Conservation (phyloP, 2,329 filamentous ascomycete genomes). For the Mycosphaerelloides madeirae region DNA sequence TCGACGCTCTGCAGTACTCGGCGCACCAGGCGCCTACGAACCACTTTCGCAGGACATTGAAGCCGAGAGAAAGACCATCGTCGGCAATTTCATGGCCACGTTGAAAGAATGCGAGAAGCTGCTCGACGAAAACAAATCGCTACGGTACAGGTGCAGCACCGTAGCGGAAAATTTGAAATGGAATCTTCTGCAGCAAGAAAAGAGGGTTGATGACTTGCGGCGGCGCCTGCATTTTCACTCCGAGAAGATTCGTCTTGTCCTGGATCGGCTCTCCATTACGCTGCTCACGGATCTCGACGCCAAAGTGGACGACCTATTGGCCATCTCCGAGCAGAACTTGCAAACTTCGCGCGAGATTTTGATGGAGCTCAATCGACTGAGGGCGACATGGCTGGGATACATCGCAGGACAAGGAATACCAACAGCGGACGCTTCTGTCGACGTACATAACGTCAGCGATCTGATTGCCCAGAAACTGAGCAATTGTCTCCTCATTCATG, state of each 20-base stretch:
- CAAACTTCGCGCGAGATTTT: conserved; percentile 8
- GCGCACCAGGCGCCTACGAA: conserved; percentile 7
- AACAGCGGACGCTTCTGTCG: conserved; percentile 1
- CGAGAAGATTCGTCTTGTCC: conserved; percentile 20
- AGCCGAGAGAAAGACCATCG: conserved; percentile 13
- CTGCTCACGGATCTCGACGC: conserved; percentile 18
- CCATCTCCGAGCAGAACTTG: conserved; percentile 13
- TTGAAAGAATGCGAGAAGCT: conserved; percentile 21
- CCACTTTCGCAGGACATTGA: conserved; percentile 18
- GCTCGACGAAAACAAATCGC: conserved; percentile 17
- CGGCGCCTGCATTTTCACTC: conserved; percentile 20
- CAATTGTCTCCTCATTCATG: conserved; percentile 5
- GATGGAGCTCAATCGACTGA: conserved; percentile 11
- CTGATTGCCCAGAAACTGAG: conserved; percentile 11
- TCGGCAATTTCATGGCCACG: conserved; percentile 20
- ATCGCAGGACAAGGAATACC: conserved; percentile 7
- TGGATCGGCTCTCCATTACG: conserved; percentile 16
- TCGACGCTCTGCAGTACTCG: conserved; percentile 5
- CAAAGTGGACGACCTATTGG: conserved; percentile 18
- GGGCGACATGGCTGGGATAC: conserved; percentile 11
- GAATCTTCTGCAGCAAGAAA: conserved; percentile 15
- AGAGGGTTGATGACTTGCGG: conserved; percentile 17
- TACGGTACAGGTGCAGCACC: conserved; percentile 12
- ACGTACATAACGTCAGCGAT: conserved; percentile 9
- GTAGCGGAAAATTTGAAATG: conserved; percentile 17